These are phyloP conservation scores for Leptoxyphium fumago DNA, from an alignment of 2,329 filamentous ascomycete genomes.

Conservation along the genomic window DNA sequence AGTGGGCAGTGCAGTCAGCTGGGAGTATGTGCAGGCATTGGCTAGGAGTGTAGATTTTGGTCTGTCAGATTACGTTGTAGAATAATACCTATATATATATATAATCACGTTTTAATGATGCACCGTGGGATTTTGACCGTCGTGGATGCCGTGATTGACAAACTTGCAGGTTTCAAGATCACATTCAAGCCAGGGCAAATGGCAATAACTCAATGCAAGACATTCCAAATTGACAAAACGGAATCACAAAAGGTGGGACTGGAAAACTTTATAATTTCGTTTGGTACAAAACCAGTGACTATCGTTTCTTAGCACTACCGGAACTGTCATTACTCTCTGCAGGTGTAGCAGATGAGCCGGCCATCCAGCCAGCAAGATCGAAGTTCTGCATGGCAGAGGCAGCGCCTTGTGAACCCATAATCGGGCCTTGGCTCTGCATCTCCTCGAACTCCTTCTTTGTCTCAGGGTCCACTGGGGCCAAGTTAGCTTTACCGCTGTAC, in stretches of 20 bases:
- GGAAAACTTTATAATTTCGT: no score
- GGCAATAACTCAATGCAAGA: no score
- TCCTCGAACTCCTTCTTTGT: slow-evolving; percentile 85
- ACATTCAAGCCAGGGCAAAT: no score
- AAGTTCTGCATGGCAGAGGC: slow-evolving; percentile 46
- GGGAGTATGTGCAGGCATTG: slow-evolving; percentile 58
- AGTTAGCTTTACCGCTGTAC: slow-evolving; percentile 3
- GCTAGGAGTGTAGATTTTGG: slow-evolving; percentile 65
- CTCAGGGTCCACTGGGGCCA: slow-evolving; percentile 76
- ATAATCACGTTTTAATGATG: no score
- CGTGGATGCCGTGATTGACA: no score
- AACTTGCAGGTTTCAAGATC: no score
- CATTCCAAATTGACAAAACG: no score
- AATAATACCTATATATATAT: slow-evolving; percentile 35
- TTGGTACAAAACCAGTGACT: no score
- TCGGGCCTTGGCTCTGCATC: slow-evolving; percentile 61
- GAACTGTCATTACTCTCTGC: no score
- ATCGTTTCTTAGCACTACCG: no score
- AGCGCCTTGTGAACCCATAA: slow-evolving; percentile 28
- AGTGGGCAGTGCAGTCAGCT: slow-evolving; percentile 51
- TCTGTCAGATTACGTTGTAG: slow-evolving; percentile 60
- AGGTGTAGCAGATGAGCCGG: slow-evolving; percentile 27
- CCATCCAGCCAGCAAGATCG: slow-evolving; percentile 55
- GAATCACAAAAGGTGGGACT: no score
- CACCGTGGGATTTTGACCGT: no score